These are phyloP conservation scores for Mycena maculata DNA, from an alignment of 768 basidiomycete genomes.

Conservation along the genomic window DNA sequence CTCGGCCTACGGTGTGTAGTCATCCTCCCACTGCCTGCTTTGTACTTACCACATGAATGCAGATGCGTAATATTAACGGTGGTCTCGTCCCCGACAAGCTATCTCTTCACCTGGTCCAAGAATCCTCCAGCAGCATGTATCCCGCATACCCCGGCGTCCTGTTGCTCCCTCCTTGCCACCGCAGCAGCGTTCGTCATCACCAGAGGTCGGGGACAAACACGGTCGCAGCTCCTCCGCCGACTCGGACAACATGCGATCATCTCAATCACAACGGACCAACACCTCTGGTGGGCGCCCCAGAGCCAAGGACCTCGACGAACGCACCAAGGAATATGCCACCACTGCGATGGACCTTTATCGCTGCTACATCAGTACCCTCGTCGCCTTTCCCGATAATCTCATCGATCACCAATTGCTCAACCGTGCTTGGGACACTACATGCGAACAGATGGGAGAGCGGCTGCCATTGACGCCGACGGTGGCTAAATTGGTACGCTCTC, in stretches of 20 bases:
- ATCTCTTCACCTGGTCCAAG: no score
- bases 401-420: neutral
- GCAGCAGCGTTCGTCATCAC: no score
- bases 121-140: no score
- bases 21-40: no score
- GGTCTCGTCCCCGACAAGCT: constrained; percentile 21
- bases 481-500: constrained; percentile 26
- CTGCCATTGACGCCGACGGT: constrained; percentile 8
- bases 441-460: neutral
- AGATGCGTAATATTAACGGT: constrained; percentile 33
- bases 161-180: no score
- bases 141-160: no score
- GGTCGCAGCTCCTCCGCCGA: no score
- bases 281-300: constrained; percentile 19
- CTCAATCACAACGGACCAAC: no score
- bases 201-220: no score
- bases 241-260: no score
- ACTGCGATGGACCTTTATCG: constrained; percentile 22
- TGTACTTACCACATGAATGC: no score
- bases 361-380: neutral
- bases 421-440: constrained; percentile 16
- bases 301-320: constrained; percentile 29
- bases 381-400: constrained; percentile 20
- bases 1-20: neutral
- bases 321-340: constrained; percentile 16